These are phyloP conservation scores for Zalerion maritima DNA, from an alignment of 495 filamentous ascomycete species.

Conservation along the genomic window DNA sequence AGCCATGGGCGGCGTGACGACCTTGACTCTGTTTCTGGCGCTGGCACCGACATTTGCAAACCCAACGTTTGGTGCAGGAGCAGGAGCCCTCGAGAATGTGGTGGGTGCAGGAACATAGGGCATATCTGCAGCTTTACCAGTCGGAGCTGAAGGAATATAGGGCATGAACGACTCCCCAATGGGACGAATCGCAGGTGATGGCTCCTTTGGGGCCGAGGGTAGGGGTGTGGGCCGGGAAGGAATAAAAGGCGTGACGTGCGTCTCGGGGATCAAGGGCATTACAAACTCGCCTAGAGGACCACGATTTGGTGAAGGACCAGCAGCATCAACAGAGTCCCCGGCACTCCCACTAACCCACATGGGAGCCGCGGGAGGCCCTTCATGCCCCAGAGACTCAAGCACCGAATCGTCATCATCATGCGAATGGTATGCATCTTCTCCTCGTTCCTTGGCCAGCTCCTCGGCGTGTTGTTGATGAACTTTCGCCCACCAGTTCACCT, in stretches of 20 bases:
- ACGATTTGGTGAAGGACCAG: too few relatives aligned
- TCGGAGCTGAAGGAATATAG: constrained; percentile 20
- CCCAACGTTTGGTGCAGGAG: constrained; percentile 13
- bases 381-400: too few relatives aligned
- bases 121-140: constrained; percentile 19
- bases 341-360: too few relatives aligned
- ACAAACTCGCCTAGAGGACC: too few relatives aligned
- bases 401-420: too few relatives aligned
- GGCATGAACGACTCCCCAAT: constrained; percentile 24
- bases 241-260: constrained; percentile 6
- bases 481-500: constrained; percentile 34
- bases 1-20: constrained; percentile 69
- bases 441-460: constrained; percentile 10
- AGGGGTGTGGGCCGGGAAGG: constrained; percentile 15
- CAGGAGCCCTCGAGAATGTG: constrained; percentile 16
- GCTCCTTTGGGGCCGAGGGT: too few relatives aligned
- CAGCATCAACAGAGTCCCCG: too few relatives aligned
- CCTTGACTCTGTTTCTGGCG: constrained; percentile 19
- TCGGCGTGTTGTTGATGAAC: constrained; percentile 35
- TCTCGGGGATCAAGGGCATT: constrained; percentile 10
- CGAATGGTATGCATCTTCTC: constrained; percentile 1
- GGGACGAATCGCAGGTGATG: constrained; percentile 17
- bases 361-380: too few relatives aligned
- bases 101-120: constrained; percentile 14
- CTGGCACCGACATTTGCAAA: constrained; percentile 25